phyloP scores from a whole-genome alignment of 1,139 yeast genomes.

The Pichia terricola region DNA sequence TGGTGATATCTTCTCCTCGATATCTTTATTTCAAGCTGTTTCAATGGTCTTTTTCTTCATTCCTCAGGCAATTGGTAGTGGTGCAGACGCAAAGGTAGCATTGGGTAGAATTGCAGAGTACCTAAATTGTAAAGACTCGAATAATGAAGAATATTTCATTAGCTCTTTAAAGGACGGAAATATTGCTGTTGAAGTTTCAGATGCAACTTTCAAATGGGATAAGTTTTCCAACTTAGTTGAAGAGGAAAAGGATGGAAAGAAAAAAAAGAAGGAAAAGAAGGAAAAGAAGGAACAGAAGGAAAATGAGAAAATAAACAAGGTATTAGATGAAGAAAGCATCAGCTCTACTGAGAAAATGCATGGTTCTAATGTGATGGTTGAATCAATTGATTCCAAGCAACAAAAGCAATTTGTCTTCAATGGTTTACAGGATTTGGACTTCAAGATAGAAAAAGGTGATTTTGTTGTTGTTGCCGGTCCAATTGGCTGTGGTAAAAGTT shows the following conservation, averaged over 20 bases:
- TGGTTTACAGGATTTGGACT: constrained; percentile 47
- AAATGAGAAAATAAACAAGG: constrained; percentile 10
- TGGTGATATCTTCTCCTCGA: constrained; percentile 67
- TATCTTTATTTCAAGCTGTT: constrained; percentile 61
- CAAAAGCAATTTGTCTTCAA: too few relatives aligned
- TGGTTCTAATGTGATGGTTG: too few relatives aligned
- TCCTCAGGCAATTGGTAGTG: constrained; percentile 48
- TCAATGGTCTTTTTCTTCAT: constrained; percentile 45
- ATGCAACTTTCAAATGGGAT: constrained; percentile 38
- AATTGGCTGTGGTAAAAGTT: constrained; percentile 78
- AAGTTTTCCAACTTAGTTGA: constrained; percentile 25
- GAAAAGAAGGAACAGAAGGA: not conserved
- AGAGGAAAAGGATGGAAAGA: constrained; percentile 4
- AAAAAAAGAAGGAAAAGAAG: constrained; percentile 1
- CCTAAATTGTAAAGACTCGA: constrained; percentile 20
- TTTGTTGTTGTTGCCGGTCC: constrained; percentile 69
- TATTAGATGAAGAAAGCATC: too few relatives aligned
- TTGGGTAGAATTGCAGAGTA: constrained; percentile 32
- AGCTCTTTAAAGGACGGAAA: constrained; percentile 5
- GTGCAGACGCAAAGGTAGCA: constrained; percentile 39
- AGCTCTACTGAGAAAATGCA: too few relatives aligned
- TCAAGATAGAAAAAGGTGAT: constrained; percentile 50
- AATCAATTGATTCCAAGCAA: too few relatives aligned
- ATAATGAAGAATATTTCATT: constrained; percentile 6
- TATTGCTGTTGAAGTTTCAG: constrained; percentile 26